Evolutionary conservation across 1,284 basidiomycete species (phyloP).

Genomic region (Rhodotorula glutinis): DNA sequence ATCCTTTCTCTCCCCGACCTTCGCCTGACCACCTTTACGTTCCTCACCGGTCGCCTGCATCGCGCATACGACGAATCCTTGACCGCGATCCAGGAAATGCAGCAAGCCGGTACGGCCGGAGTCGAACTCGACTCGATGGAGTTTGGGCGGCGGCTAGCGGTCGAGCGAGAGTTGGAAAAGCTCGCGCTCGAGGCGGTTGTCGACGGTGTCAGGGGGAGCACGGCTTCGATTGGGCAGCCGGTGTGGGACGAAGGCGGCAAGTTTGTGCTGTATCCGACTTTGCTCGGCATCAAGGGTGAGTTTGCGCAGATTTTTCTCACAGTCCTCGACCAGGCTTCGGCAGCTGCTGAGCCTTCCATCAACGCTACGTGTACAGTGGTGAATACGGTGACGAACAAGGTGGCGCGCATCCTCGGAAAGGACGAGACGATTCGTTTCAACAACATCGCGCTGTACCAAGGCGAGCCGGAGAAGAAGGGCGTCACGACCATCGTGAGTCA

Average conservation of each 20-base stretch:
- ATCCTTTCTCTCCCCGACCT: conserved; percentile 89
- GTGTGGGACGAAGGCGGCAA: conserved; percentile 97
- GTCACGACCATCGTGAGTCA: conserved; percentile 68
- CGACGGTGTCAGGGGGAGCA: conserved; percentile 42
- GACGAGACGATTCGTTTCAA: conserved; percentile 91
- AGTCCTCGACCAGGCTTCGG: too few relatives aligned
- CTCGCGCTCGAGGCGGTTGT: conserved; percentile 58
- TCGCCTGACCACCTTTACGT: conserved; percentile 88
- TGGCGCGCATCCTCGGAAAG: conserved; percentile 84
- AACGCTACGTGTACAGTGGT: conserved; percentile 62
- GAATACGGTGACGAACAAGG: conserved; percentile 89
- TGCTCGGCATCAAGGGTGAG: conserved; percentile 91
- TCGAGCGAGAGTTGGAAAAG: conserved; percentile 85
- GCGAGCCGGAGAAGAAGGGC: conserved; percentile 81
- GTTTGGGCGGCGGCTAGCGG: conserved; percentile 89
- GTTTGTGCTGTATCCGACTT: conserved; percentile 86
- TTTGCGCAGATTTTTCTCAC: not conserved
- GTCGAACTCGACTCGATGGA: conserved; percentile 98
- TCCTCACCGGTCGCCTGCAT: conserved; percentile 82
- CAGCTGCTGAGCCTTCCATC: not conserved
- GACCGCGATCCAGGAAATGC: conserved; percentile 87
- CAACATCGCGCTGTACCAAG: conserved; percentile 87
- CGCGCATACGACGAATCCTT: conserved; percentile 95
- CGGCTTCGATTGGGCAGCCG: conserved; percentile 68
- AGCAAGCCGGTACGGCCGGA: conserved; percentile 56